These are phyloP conservation scores for Phylloporus gajari DNA, from an alignment of 1,284 basidiomycete genomes.

Conservation along the genomic window DNA sequence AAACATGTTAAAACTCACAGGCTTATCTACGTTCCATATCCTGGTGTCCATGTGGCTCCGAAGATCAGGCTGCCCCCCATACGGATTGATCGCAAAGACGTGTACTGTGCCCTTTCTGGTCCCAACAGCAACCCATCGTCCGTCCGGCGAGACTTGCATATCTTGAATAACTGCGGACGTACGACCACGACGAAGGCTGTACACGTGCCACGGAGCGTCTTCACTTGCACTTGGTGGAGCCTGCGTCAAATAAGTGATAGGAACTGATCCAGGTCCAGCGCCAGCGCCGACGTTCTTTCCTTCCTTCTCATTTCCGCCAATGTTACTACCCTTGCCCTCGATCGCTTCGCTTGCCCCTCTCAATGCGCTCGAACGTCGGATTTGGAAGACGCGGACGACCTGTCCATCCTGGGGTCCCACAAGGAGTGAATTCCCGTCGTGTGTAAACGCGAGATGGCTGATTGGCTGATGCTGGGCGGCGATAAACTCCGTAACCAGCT, in stretches of 20 bases:
- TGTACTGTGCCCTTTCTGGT: slow-evolving; percentile 74
- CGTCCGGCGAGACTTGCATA: slow-evolving; percentile 69
- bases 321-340: not conserved
- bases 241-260: slow-evolving; percentile 12
- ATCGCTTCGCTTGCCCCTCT: slow-evolving; percentile 12
- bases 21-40: slow-evolving; percentile 63
- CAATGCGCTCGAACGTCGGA: slow-evolving; percentile 51
- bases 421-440: slow-evolving; percentile 67
- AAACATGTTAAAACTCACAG: slow-evolving; percentile 51
- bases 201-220: slow-evolving; percentile 67
- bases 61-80: slow-evolving; percentile 74
- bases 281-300: slow-evolving; percentile 15
- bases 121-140: slow-evolving; percentile 76
- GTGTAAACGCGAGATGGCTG: slow-evolving; percentile 65
- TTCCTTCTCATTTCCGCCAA: slow-evolving; percentile 12
- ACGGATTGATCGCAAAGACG: slow-evolving; percentile 80
- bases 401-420: slow-evolving; percentile 71
- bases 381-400: slow-evolving; percentile 64
- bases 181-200: slow-evolving; percentile 75
- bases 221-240: slow-evolving; percentile 20
- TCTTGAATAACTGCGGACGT: slow-evolving; percentile 73
- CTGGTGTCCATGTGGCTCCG: slow-evolving; percentile 68
- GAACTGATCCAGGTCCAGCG: slow-evolving; percentile 14
- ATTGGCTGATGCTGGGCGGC: slow-evolving; percentile 61
- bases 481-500: slow-evolving; percentile 59